Conservation (phyloP, 2,329 filamentous ascomycete genomes). For the Fusarium globosum region DNA sequence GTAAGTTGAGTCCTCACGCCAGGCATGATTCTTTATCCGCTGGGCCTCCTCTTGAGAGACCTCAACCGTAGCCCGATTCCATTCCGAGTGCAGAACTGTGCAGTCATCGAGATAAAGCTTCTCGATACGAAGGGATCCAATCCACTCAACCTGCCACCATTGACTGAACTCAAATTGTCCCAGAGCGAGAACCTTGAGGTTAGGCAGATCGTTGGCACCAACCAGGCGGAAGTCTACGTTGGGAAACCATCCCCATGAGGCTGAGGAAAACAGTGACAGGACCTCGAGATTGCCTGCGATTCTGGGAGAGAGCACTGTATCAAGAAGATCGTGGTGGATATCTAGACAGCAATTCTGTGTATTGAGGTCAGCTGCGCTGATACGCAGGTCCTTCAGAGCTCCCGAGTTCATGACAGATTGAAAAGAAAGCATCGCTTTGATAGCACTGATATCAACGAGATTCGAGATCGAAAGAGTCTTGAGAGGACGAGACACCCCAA, state of each 20-base stretch:
- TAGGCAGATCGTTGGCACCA: constrained; percentile 44
- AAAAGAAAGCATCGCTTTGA: not conserved
- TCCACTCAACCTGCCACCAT: constrained; percentile 59
- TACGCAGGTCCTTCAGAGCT: not conserved
- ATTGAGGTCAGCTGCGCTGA: not conserved
- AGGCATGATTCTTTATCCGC: accelerated
- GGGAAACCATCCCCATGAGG: constrained; percentile 54
- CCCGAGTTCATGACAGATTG: not conserved
- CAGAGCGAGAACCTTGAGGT: constrained; percentile 52
- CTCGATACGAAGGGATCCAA: constrained; percentile 50
- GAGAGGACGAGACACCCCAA: not conserved
- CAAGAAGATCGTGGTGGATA: not conserved
- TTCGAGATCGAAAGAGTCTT: constrained; percentile 12
- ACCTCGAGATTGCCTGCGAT: constrained; percentile 44
- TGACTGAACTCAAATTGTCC: constrained; percentile 56
- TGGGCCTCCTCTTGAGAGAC: not conserved
- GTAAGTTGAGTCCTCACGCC: not conserved
- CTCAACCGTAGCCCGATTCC: not conserved
- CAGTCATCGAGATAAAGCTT: constrained; percentile 57
- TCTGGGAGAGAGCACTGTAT: constrained; percentile 31
- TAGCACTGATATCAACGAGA: not conserved
- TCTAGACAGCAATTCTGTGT: too few species aligned
- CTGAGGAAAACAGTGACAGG: constrained; percentile 51
- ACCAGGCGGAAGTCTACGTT: constrained; percentile 49
- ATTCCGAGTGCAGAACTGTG: constrained; percentile 42